A percentile compares a stretch with the other conserved stretches of the same genome.
Conservation (phyloP, 2,329 filamentous ascomycete species). For the Akanthomyces dipterigenus region DNA sequence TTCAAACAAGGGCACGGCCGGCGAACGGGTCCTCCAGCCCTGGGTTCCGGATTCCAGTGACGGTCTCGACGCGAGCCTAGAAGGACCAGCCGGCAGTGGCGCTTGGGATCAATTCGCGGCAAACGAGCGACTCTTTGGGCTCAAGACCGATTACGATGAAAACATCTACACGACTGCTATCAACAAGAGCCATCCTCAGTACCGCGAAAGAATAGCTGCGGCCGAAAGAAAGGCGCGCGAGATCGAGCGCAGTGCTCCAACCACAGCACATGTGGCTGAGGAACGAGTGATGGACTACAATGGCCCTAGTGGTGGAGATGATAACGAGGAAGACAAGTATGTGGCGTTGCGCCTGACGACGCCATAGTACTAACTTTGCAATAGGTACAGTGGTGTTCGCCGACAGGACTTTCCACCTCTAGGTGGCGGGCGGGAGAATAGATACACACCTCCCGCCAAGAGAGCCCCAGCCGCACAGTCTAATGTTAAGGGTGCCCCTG, state of each 20-base stretch:
- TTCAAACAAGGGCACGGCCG: conserved; percentile 61
- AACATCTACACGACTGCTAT: conserved; percentile 91
- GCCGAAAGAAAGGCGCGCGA: conserved; percentile 82
- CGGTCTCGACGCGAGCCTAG: conserved; percentile 63
- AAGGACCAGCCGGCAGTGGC: conserved; percentile 43
- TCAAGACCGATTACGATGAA: conserved; percentile 88
- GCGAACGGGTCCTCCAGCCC: conserved; percentile 69
- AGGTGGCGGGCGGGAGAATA: conserved; percentile 45
- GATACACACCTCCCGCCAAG: conserved; percentile 86
- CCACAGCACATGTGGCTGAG: conserved; percentile 80
- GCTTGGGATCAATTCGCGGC: conserved; percentile 91
- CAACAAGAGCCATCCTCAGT: conserved; percentile 75
- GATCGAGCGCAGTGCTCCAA: conserved; percentile 69
- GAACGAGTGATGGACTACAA: conserved; percentile 70
- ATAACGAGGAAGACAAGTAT: conserved; percentile 90
- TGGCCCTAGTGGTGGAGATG: conserved; percentile 57
- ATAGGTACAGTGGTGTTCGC: conserved; percentile 84
- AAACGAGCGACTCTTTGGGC: conserved; percentile 81
- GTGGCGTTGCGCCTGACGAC: conserved; percentile 19
- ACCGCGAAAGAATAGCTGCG: conserved; percentile 67
- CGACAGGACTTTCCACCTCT: conserved; percentile 69
- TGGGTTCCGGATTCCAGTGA: conserved; percentile 67
- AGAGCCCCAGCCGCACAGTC: conserved; percentile 70
- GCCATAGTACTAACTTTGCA: conserved; percentile 16
- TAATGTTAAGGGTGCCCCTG: conserved; percentile 67